phyloP scores from a whole-genome alignment of 495 filamentous ascomycete species.

The Gamarada debralockiae region DNA sequence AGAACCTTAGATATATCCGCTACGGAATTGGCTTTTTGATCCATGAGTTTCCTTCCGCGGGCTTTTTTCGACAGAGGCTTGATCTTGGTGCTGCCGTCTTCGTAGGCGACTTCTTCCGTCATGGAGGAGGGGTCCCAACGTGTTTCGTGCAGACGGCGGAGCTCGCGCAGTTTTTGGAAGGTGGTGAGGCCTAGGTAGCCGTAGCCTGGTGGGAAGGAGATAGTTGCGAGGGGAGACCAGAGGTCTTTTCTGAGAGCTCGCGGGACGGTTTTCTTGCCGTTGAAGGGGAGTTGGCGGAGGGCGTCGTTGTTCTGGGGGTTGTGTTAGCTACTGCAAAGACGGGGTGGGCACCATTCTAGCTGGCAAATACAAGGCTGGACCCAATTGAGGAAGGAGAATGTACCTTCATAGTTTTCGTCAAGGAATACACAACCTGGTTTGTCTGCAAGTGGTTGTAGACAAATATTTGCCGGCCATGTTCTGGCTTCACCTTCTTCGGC shows the following conservation, averaged over 20 bases:
- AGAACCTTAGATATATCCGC: constrained; percentile 86
- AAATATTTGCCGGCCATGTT: constrained; percentile 69
- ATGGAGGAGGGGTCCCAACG: constrained; percentile 54
- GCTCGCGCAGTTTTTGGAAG: constrained; percentile 79
- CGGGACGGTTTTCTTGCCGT: constrained; percentile 87
- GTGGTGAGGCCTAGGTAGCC: constrained; percentile 63
- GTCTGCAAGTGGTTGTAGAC: constrained; percentile 76
- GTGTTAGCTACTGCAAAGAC: too few relatives aligned
- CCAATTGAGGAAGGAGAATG: constrained; percentile 12
- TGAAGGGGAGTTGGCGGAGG: constrained; percentile 75
- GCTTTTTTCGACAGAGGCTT: constrained; percentile 43
- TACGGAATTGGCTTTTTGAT: constrained; percentile 84
- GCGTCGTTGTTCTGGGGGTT: constrained; percentile 54
- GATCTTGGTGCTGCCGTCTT: constrained; percentile 36
- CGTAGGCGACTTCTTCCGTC: constrained; percentile 25
- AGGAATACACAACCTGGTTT: constrained; percentile 80
- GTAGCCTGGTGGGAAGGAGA: constrained; percentile 60
- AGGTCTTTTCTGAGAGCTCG: constrained; percentile 79
- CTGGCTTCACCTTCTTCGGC: not conserved
- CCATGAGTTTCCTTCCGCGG: constrained; percentile 63
- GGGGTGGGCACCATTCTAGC: too few relatives aligned
- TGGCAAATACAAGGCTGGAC: too few relatives aligned
- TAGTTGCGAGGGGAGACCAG: constrained; percentile 77
- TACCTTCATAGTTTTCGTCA: constrained; percentile 67
- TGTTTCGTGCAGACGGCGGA: constrained; percentile 64